Evolutionary conservation across 768 basidiomycete species (phyloP), one percentile per base, ranked within the genome.

Genomic region (Suillus clintonianus): DNA sequence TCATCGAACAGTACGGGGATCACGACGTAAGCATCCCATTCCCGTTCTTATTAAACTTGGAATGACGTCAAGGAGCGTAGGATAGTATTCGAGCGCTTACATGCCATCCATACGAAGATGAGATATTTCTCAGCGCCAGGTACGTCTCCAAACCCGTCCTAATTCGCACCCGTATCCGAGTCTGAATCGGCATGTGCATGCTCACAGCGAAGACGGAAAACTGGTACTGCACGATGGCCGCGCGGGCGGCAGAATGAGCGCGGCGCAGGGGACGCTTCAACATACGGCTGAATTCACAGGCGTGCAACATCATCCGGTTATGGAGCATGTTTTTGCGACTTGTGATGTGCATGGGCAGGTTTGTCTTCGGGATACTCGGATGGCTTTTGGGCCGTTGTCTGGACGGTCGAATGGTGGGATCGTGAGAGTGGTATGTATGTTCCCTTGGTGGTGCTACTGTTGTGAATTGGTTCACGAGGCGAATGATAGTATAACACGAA

Each of bases 311-410:
- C 90, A 94, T 70, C 92, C 92, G 14, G 70, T 65, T 36, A 85
- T 89, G 79, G 85, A 89, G 42, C 81, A 91, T 67, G 70, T 92
- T 55, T 92, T 94, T 65, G 83, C 82, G 6, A 89, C 88, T 4
- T 85, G 87, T 62, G 89, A 91, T 65, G 77, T 70, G 13, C 74
- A 69, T 17, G 90, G 91, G 5, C 74, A 76, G 27, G 86, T 92
- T 4, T 86, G 82, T 67, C 83, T 94, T 62, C 85, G 89, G 17
- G 91, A 94, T 72, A 76, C 78, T 17, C 81, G 91, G 14, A 92
- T 91, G 89, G 84, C 89, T 0, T 93, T 92, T 73, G 88, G 88
- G 22, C 80, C 86, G 50, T 67, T 73, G 22, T 73, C 73, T 19
- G 72, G 72, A 13, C 74, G 86, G 41, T 79, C 82, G 3, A 73